Evolutionary conservation across 2,329 filamentous ascomycete genomes (phyloP).

Genomic region (Colletotrichum gigasporum): DNA sequence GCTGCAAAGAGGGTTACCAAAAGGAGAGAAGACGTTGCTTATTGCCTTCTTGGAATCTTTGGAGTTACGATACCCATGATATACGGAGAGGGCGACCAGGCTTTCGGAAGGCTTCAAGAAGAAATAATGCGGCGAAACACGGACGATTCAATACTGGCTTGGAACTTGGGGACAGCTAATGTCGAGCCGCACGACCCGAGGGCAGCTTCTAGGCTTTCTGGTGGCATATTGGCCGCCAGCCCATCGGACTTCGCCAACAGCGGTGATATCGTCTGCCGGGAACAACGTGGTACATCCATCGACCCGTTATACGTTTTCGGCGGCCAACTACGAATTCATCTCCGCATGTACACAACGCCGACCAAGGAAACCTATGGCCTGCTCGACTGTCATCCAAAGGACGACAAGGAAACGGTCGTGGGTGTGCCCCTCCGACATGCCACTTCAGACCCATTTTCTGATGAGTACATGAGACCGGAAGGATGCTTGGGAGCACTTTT

Average conservation of each 20-base stretch:
- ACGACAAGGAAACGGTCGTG: not conserved
- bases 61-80: constrained; percentile 32
- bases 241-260: not conserved
- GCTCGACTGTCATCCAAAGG: not conserved
- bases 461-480: constrained; percentile 3
- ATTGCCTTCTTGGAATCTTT: constrained; percentile 35
- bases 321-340: not conserved
- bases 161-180: constrained; percentile 1
- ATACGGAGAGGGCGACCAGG: constrained; percentile 31
- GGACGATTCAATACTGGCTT: constrained; percentile 35
- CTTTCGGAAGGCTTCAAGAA: constrained; percentile 32
- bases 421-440: not conserved
- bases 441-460: not conserved
- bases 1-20: constrained; percentile 29
- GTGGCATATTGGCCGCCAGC: not conserved
- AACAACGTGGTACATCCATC: not conserved
- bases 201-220: not conserved
- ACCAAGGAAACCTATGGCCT: not conserved
- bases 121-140: constrained; percentile 28
- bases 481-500: not conserved
- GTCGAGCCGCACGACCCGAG: not conserved
- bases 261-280: not conserved
- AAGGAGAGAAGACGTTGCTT: constrained; percentile 33
- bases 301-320: not conserved
- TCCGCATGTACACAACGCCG: not conserved